These are phyloP conservation scores for Monilinia fructicola DNA, from an alignment of 2,329 filamentous ascomycete species.

Conservation along the genomic window DNA sequence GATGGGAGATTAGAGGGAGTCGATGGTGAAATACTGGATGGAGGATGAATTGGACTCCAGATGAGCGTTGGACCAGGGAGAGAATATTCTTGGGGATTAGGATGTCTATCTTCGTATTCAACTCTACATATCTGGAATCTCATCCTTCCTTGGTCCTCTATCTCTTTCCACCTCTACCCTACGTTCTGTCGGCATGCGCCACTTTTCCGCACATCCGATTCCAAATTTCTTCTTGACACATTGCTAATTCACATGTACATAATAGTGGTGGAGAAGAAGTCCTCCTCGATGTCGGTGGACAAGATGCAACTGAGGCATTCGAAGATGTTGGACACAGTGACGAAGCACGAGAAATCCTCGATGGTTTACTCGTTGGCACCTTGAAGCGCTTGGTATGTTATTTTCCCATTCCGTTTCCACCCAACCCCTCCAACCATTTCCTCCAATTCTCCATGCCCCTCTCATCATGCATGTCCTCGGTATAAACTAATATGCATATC, in stretches of 20 bases:
- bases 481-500: not conserved
- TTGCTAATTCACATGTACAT: conserved; percentile 27
- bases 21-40: not conserved
- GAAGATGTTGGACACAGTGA: conserved; percentile 99
- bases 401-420: conserved; percentile 17
- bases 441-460: conserved; percentile 2
- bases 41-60: not conserved
- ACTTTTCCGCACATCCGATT: not conserved
- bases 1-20: not conserved
- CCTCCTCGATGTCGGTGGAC: conserved; percentile 89
- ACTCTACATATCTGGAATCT: not conserved
- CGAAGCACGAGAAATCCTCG: conserved; percentile 92
- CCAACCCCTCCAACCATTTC: conserved; percentile 9
- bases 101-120: not conserved
- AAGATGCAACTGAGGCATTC: conserved; percentile 96
- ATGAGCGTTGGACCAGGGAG: not conserved
- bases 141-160: not conserved
- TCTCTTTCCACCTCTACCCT: not conserved
- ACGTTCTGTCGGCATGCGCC: not conserved
- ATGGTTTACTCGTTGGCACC: conserved; percentile 68
- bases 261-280: conserved; percentile 95
- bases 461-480: not conserved
- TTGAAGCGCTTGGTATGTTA: conserved; percentile 76
- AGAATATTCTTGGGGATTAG: not conserved
- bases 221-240: not conserved